Conservation (phyloP, 2,329 filamentous ascomycete species). For the Neofusicoccum laricinum region DNA sequence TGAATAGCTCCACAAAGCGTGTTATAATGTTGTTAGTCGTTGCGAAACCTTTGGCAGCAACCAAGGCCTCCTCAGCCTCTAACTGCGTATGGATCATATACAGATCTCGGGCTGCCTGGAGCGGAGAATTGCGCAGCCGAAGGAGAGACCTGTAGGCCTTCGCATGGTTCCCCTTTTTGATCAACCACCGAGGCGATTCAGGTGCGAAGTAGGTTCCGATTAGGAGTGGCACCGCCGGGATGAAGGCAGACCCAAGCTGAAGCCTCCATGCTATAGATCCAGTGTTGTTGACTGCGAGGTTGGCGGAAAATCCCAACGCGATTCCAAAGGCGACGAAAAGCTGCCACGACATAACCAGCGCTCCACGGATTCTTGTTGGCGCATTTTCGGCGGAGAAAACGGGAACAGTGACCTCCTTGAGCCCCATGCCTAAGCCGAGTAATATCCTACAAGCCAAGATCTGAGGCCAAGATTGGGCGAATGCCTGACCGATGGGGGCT, state of each 20-base stretch:
- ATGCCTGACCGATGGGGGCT: slow-evolving; percentile 50
- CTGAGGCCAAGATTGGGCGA: slow-evolving; percentile 68
- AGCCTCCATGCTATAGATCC: slow-evolving; percentile 38
- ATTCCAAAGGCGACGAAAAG: slow-evolving; percentile 46
- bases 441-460: slow-evolving; percentile 68
- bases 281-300: slow-evolving; percentile 38
- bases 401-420: slow-evolving; percentile 71
- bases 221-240: slow-evolving; percentile 36
- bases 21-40: not conserved
- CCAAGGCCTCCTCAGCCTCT: slow-evolving; percentile 34
- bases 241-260: slow-evolving; percentile 39
- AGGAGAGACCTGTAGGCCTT: slow-evolving; percentile 40
- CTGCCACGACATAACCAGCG: slow-evolving; percentile 42
- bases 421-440: slow-evolving; percentile 74
- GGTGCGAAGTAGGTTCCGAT: slow-evolving; percentile 38
- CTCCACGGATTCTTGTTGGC: slow-evolving; percentile 38
- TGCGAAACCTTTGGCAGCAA: slow-evolving; percentile 9
- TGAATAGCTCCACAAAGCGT: slow-evolving; percentile 19
- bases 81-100: slow-evolving; percentile 45
- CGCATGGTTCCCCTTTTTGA: slow-evolving; percentile 39
- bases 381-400: slow-evolving; percentile 74
- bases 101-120: slow-evolving; percentile 43
- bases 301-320: slow-evolving; percentile 43
- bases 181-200: slow-evolving; percentile 28
- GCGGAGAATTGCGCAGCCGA: slow-evolving; percentile 35